phyloP scores from a whole-genome alignment of 2,329 filamentous ascomycete species.

The Stachybotrys elegans region DNA sequence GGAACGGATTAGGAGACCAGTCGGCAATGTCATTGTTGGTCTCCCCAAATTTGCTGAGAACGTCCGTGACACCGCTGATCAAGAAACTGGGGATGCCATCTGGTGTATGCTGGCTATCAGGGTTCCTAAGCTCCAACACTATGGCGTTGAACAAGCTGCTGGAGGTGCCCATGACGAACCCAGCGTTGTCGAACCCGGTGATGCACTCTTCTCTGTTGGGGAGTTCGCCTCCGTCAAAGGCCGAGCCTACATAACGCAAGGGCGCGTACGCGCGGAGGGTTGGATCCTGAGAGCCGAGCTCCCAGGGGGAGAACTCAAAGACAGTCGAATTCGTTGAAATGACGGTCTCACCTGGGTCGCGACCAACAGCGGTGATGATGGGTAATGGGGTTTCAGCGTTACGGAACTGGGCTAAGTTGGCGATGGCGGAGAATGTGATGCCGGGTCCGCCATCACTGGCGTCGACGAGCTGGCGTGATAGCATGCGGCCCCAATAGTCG shows the following conservation, averaged over 20 bases:
- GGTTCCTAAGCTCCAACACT: slow-evolving; percentile 61
- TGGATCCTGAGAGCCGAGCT: slow-evolving; percentile 60
- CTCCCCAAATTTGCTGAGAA: slow-evolving; percentile 52
- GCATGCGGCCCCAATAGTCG: slow-evolving; percentile 82
- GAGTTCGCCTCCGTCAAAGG: slow-evolving; percentile 45
- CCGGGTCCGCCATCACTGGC: slow-evolving; percentile 66
- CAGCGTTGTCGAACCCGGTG: slow-evolving; percentile 70
- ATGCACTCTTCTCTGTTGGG: slow-evolving; percentile 40
- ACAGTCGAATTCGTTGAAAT: slow-evolving; percentile 52
- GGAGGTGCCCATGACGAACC: slow-evolving; percentile 78
- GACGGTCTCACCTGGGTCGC: slow-evolving; percentile 36
- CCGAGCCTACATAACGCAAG: slow-evolving; percentile 55
- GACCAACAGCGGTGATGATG: slow-evolving; percentile 43
- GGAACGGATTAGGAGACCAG: slow-evolving; percentile 56
- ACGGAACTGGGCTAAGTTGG: slow-evolving; percentile 36
- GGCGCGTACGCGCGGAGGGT: slow-evolving; percentile 56
- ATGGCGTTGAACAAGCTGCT: slow-evolving; percentile 73
- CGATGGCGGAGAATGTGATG: slow-evolving; percentile 75
- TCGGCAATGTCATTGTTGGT: slow-evolving; percentile 71
- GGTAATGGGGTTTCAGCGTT: slow-evolving; percentile 40
- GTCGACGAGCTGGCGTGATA: slow-evolving; percentile 83
- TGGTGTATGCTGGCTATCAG: slow-evolving; percentile 38
- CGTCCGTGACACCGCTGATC: slow-evolving; percentile 36
- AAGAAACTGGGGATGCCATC: slow-evolving; percentile 41
- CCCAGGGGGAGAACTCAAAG: slow-evolving; percentile 62